Conservation (phyloP, 2,329 filamentous ascomycete genomes). For the Sporothrix variecibatus region DNA sequence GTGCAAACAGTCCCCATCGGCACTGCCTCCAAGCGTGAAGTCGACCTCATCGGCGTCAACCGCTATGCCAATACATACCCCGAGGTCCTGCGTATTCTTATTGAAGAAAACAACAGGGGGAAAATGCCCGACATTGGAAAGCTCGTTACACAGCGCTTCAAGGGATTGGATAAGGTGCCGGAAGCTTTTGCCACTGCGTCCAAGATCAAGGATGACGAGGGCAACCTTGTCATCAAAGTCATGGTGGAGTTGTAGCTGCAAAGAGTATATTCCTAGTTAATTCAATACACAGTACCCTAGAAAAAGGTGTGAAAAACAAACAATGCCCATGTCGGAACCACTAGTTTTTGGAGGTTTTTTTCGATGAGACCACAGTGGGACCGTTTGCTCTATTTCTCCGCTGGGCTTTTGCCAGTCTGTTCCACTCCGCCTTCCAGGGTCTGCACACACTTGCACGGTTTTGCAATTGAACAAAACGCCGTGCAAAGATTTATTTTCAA, state of each 20-base stretch:
- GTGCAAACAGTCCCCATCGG: slow-evolving; percentile 69
- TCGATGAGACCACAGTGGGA: too few relatives aligned
- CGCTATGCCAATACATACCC: slow-evolving; percentile 74
- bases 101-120: slow-evolving; percentile 47
- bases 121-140: slow-evolving; percentile 65
- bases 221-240: slow-evolving; percentile 74
- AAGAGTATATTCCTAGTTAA: too few relatives aligned
- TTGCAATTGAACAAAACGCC: too few relatives aligned
- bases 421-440: too few relatives aligned
- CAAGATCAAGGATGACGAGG: slow-evolving; percentile 67
- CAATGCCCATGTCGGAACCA: too few relatives aligned
- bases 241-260: slow-evolving; percentile 49
- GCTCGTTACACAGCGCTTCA: slow-evolving; percentile 70
- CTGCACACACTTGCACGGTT: too few relatives aligned
- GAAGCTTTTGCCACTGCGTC: slow-evolving; percentile 72
- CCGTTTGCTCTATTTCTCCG: too few relatives aligned
- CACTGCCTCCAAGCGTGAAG: slow-evolving; percentile 66
- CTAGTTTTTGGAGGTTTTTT: too few relatives aligned
- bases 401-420: too few relatives aligned
- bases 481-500: too few relatives aligned
- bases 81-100: slow-evolving; percentile 51
- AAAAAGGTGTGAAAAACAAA: too few relatives aligned
- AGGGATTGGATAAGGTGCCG: slow-evolving; percentile 61
- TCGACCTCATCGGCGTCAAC: slow-evolving; percentile 71
- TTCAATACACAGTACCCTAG: background rate